phyloP scores from a whole-genome alignment of 176 grass and related monocot species.

The Oryza meyeriana region DNA sequence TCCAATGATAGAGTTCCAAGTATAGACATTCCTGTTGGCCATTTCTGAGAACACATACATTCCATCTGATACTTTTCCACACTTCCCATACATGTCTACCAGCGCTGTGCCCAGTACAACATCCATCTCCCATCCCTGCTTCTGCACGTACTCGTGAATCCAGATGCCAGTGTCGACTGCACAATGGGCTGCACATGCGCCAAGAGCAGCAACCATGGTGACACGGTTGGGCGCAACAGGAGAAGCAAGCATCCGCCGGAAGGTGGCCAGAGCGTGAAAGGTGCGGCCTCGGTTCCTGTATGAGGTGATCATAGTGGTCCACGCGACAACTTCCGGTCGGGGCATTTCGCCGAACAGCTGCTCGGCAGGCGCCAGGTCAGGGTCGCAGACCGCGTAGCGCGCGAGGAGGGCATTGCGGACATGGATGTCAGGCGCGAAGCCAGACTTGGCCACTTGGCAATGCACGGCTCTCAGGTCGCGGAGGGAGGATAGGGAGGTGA shows the following conservation, averaged over 20 bases:
- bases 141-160: constrained; percentile 57
- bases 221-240: constrained; percentile 62
- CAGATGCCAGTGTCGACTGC: constrained; percentile 46
- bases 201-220: constrained; percentile 59
- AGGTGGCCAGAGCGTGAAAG: constrained; percentile 35
- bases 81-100: constrained; percentile 74
- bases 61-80: constrained; percentile 36
- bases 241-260: constrained; percentile 41
- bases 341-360: constrained; percentile 70
- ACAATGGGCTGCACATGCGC: constrained; percentile 32
- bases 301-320: constrained; percentile 52
- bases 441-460: constrained; percentile 42
- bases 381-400: constrained; percentile 23
- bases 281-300: constrained; percentile 29
- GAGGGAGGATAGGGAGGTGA: constrained; percentile 50
- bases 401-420: constrained; percentile 55
- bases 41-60: constrained; percentile 46
- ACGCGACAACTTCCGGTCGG: constrained; percentile 31
- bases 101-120: constrained; percentile 58
- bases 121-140: constrained; percentile 51
- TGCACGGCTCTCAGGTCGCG: constrained; percentile 38
- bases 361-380: constrained; percentile 12
- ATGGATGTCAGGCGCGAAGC: constrained; percentile 43
- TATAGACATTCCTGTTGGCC: constrained; percentile 58
- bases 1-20: constrained; percentile 63